phyloP scores from a whole-genome alignment of 805 yeast genomes.

The Wickerhamomyces alni region DNA sequence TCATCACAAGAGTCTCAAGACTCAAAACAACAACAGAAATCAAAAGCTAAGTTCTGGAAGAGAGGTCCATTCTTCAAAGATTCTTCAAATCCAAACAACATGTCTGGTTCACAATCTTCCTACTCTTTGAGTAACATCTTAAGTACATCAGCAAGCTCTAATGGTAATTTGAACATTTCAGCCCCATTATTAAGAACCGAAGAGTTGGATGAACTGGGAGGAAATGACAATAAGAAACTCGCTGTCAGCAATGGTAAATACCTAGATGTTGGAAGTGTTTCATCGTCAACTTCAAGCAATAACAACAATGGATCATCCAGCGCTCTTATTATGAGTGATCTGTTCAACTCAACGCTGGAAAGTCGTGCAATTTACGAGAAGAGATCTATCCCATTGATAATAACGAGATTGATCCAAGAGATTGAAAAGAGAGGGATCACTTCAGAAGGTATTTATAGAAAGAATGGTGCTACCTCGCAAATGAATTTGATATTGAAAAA shows the following conservation, averaged over 20 bases:
- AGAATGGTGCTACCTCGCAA: conserved; percentile 49
- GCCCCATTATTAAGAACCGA: conserved; percentile 31
- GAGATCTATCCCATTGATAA: conserved; percentile 59
- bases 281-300: conserved; percentile 3
- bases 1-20: not conserved
- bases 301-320: not conserved
- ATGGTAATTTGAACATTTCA: conserved; percentile 25
- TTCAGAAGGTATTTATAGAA: conserved; percentile 84
- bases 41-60: conserved; percentile 29
- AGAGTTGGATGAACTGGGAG: conserved; percentile 25
- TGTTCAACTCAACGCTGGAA: conserved; percentile 46
- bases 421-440: conserved; percentile 74
- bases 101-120: conserved; percentile 15
- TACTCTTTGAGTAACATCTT: conserved; percentile 13
- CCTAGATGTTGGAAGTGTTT: conserved; percentile 3
- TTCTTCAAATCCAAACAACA: conserved; percentile 8
- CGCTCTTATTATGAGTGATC: conserved; percentile 16
- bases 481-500: conserved; percentile 30
- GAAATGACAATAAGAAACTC: conserved; percentile 30
- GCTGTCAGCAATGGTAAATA: conserved; percentile 17
- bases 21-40: conserved; percentile 12
- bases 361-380: conserved; percentile 59
- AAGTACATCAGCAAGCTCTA: conserved; percentile 5
- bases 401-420: conserved; percentile 65
- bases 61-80: conserved; percentile 17